Percentiles rank a stretch among this genome's conserved stretches.
phyloP scores from a whole-genome alignment of 257 asterid species.

The Fraxinus americana region DNA sequence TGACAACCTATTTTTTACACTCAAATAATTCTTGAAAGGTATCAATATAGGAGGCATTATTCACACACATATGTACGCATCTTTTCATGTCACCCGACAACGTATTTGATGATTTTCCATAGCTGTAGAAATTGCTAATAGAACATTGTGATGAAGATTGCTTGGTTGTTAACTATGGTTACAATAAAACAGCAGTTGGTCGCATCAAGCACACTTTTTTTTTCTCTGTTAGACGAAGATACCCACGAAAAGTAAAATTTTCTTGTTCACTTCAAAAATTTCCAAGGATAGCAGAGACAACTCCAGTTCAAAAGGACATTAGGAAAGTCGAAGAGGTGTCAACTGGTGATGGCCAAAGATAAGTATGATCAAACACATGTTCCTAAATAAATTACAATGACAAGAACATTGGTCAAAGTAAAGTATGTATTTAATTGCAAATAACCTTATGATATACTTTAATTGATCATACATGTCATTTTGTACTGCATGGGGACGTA shows the following conservation, averaged over 20 bases:
- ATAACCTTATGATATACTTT: background rate
- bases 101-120: background rate
- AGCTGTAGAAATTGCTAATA: background rate
- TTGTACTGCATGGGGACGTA: background rate
- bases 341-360: too few relatives aligned
- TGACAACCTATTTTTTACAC: background rate
- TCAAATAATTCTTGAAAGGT: background rate
- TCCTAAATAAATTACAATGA: background rate
- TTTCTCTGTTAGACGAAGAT: background rate
- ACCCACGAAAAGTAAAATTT: too few relatives aligned
- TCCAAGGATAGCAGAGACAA: background rate
- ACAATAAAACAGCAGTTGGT: background rate
- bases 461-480: background rate
- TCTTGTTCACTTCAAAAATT: too few relatives aligned
- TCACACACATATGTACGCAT: background rate
- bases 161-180: background rate
- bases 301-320: background rate
- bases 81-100: background rate
- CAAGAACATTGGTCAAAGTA: background rate
- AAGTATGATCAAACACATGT: background rate
- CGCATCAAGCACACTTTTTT: background rate
- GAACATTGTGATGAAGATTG: background rate
- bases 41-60: background rate
- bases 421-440: background rate
- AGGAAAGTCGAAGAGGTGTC: background rate